Evolutionary conservation across 164 flowering plant species (phyloP), one percentile per base, ranked within the genome.

Genomic region (Magnolia changhungtana): DNA sequence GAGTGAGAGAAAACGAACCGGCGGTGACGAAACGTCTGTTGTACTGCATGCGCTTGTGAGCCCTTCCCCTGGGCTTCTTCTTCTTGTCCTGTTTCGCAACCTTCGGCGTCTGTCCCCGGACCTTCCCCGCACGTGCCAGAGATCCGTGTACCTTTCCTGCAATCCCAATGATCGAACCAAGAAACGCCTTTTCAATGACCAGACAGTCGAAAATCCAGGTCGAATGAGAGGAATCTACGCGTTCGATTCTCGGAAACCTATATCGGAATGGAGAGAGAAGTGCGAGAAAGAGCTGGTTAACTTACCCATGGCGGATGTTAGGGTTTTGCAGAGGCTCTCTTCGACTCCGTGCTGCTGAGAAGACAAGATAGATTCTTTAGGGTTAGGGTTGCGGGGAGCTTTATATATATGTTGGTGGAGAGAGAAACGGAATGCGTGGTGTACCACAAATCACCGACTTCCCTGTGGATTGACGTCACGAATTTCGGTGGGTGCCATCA

Each of bases 71-170:
- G 52, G 97, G 97, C 88, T 93, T 85, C 93, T 91, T 92, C 92
- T 92, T 92, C 95, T 92, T 92, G 81, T 92, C 97, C 75, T 90
- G 95, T 87, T 92, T 92, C 7, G 95, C 95, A 3, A 92, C 95
- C 81, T 92, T 92, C 0, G 94, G 97, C 0, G 97, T 92, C 80
- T 91, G 96, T 1, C 96, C 96, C 83, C 96, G 91, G 82, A 92
- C 97, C 87, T 92, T 92, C 6, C 97, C 97, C n/a, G 97, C 97
- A 79, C 97, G 97, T 69, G 97, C 97, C 80, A 93, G 69, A 6
- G 96, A 90, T 80, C 97, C 97, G 84, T 91, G 96, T 61, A 93
- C 97, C 88, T 93, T 93, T 71, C 96, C 97, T 91, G 87, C 69
- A 81, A 66, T 9, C 37, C 69, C n/a, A 21, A 8, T 8, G 21